Evolutionary conservation across 805 yeast genomes (phyloP).

Genomic region (Saturnispora silvae): DNA sequence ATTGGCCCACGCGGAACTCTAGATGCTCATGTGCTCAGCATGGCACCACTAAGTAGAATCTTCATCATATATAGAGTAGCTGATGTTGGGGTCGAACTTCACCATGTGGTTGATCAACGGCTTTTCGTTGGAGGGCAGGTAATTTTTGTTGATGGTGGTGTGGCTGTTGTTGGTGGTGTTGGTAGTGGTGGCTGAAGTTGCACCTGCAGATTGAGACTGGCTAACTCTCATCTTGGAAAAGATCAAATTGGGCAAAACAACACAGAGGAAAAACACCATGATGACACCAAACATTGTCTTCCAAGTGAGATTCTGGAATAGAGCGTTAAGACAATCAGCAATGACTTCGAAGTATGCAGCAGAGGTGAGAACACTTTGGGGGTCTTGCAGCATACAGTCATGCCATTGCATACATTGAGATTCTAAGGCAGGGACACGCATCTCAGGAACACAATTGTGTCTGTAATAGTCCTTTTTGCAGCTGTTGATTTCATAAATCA

Average conservation of each 20-base stretch:
- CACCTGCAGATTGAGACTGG: too few relatives aligned
- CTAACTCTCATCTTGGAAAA: conserved; percentile 19
- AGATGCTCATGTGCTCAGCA: too few relatives aligned
- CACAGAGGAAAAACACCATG: conserved; percentile 9
- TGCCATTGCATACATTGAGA: conserved; percentile 63
- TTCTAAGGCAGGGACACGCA: conserved; percentile 68
- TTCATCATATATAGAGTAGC: too few relatives aligned
- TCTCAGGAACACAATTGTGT: conserved; percentile 59
- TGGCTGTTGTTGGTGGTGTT: conserved; percentile 20
- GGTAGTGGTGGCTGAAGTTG: conserved; percentile 7
- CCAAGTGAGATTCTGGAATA: conserved; percentile 22
- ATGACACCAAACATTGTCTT: conserved; percentile 18
- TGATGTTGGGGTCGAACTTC: too few relatives aligned
- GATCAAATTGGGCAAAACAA: conserved; percentile 22
- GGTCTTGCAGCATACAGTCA: conserved; percentile 74
- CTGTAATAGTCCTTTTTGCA: conserved; percentile 62
- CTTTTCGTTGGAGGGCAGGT: too few relatives aligned
- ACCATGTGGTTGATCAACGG: too few relatives aligned
- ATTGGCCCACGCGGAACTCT: too few relatives aligned
- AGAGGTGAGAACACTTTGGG: conserved; percentile 32
- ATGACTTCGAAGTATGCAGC: conserved; percentile 26
- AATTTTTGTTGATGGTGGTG: neutral
- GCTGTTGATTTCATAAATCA: conserved; percentile 49
- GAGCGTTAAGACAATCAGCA: conserved; percentile 26
- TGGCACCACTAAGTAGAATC: too few relatives aligned